Percentiles rank a stretch among this genome's conserved stretches.
phyloP scores from a whole-genome alignment of 208 protist species.

The Naegleria fowleri region DNA sequence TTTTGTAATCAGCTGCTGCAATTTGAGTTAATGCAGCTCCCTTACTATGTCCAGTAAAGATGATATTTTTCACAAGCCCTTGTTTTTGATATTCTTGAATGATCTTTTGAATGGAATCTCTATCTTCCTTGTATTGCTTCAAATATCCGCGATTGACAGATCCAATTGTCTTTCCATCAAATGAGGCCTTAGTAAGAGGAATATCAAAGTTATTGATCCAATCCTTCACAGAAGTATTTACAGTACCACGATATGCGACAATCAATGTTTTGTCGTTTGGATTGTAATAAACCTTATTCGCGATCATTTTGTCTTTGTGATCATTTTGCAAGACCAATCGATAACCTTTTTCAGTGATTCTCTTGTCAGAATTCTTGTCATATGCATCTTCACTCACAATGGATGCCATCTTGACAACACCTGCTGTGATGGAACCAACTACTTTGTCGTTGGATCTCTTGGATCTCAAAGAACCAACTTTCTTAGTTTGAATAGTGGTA shows the following conservation, averaged over 20 bases:
- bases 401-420: not conserved
- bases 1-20: not conserved
- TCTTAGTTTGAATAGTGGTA: not conserved
- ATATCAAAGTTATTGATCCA: not conserved
- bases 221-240: not conserved
- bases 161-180: not conserved
- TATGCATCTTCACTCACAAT: not conserved
- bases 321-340: not conserved
- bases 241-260: not conserved
- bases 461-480: not conserved
- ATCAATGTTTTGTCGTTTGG: not conserved
- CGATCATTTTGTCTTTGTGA: not conserved
- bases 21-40: not conserved
- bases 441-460: not conserved
- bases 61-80: not conserved
- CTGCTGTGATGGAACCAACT: not conserved
- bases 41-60: not conserved
- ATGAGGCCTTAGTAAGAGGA: not conserved
- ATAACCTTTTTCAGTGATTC: not conserved
- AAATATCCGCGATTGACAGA: not conserved
- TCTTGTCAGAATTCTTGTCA: not conserved
- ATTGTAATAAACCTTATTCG: not conserved
- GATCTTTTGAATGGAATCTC: not conserved
- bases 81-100: not conserved
- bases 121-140: not conserved